Evolutionary conservation across 2,329 filamentous ascomycete genomes (phyloP).

Genomic region (Neocucurbitaria cava): DNA sequence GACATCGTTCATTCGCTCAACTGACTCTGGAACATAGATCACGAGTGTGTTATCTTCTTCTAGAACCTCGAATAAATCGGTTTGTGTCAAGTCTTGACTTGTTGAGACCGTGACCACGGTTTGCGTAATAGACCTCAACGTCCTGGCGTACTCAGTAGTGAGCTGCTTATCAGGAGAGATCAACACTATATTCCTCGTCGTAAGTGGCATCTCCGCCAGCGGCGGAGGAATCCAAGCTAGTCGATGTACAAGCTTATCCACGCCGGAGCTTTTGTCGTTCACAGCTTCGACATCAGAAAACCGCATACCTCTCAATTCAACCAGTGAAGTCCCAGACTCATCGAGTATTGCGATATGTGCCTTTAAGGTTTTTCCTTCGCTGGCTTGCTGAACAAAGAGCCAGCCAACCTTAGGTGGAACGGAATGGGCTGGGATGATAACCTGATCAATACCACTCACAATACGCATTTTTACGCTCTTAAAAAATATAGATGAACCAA

Average conservation of each 20-base stretch:
- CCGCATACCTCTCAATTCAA: slow-evolving; percentile 31
- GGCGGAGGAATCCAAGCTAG: slow-evolving; percentile 49
- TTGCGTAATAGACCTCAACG: background rate
- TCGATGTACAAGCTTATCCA: slow-evolving; percentile 47
- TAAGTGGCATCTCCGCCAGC: slow-evolving; percentile 37
- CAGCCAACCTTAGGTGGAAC: slow-evolving; percentile 44
- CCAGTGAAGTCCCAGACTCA: slow-evolving; percentile 17
- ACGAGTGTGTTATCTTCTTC: background rate
- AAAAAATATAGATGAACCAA: slow-evolving; percentile 51
- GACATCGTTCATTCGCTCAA: background rate
- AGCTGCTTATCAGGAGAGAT: slow-evolving; percentile 6
- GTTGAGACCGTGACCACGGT: background rate
- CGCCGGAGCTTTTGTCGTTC: slow-evolving; percentile 14
- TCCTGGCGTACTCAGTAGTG: slow-evolving; percentile 6
- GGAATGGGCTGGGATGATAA: slow-evolving; percentile 24
- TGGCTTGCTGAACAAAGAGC: slow-evolving; percentile 40
- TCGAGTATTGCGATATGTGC: slow-evolving; percentile 11
- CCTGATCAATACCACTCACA: slow-evolving; percentile 35
- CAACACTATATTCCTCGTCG: slow-evolving; percentile 31
- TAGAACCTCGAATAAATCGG: background rate
- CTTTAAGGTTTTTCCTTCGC: slow-evolving; percentile 3
- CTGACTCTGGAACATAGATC: background rate
- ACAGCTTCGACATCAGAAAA: slow-evolving; percentile 38
- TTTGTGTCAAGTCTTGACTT: background rate
- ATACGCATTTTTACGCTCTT: slow-evolving; percentile 48